Conservation (phyloP, 306 rosid species). For the Sindora glabra region DNA sequence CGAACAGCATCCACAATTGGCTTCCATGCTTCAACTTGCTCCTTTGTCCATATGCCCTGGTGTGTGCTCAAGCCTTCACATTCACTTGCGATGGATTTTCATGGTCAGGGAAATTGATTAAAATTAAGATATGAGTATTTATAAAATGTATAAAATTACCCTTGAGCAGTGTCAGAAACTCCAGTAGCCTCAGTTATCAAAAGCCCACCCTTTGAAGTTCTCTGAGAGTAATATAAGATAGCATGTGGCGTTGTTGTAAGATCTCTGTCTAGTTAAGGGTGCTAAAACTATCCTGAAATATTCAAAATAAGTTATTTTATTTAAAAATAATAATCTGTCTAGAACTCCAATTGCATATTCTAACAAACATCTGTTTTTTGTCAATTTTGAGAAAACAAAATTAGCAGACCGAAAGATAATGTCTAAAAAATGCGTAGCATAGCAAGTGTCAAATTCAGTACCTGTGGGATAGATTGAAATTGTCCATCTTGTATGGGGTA, state of each 20-base stretch:
- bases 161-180: no score
- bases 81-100: background rate
- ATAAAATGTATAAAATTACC: no score
- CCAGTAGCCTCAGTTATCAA: no score
- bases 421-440: no score
- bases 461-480: slow-evolving; percentile 42
- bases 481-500: slow-evolving; percentile 32
- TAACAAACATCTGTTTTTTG: no score
- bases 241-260: background rate
- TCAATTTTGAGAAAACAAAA: no score
- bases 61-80: background rate
- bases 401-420: no score
- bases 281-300: background rate
- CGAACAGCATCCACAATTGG: background rate
- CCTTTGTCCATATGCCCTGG: background rate
- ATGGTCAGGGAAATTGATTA: background rate
- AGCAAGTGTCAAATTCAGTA: background rate
- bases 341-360: no score
- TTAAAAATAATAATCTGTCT: no score
- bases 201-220: no score
- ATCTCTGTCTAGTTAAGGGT: background rate
- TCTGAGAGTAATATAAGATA: background rate
- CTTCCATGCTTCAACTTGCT: background rate
- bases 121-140: background rate
- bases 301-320: no score